Evolutionary conservation across 2,329 filamentous ascomycete species (phyloP), one percentile per base, ranked within the genome.

Genomic region (Fonsecaea monophora): DNA sequence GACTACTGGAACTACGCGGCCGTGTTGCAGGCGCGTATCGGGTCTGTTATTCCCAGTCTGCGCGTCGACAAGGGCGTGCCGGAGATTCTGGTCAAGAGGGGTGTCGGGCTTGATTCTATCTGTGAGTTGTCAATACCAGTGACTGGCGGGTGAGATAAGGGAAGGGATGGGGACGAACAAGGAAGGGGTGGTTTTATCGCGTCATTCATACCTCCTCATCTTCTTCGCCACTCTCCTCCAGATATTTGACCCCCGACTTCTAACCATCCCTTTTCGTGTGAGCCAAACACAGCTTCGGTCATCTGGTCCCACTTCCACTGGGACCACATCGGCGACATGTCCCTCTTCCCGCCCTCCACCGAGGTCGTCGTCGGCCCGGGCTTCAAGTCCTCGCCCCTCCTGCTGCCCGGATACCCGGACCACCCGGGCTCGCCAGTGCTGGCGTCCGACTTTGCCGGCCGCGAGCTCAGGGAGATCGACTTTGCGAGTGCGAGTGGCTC

Each of bases 291-390:
- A 64, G 72, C 68, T n/a, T 69, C 72, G n/a, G 70, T 77, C 21
- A 69, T 75, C 25, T 75, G 71, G 72, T 68, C 74, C 64, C 76
- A 77, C 58, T 73, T 73, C 37, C 70, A 72, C 30, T 72, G 68
- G 62, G 70, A 87, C 70, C 85, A 87, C 63, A 81, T 80, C 12
- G 86, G 85, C 0, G 81, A 86, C 64, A 78, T 81, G 0, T 78
- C 80, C 0, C 75, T 74, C 0, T 87, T 87, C 58, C 82, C 83
- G 0, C 0, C 71, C 0, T 74, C 71, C 0, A 84, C 83, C 0
- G 78, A 82, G 13, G 71, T 87, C 0, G 70, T 87, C 30, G 84
- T 87, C 4, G 86, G 85, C 0, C 81, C 84, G 0, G 85, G 85
- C 0, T 83, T 86, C 73, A 68, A 79, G 2, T 74, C 73, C 0